phyloP scores from a whole-genome alignment of 805 yeast genomes.

The Hanseniaspora thailandica region DNA sequence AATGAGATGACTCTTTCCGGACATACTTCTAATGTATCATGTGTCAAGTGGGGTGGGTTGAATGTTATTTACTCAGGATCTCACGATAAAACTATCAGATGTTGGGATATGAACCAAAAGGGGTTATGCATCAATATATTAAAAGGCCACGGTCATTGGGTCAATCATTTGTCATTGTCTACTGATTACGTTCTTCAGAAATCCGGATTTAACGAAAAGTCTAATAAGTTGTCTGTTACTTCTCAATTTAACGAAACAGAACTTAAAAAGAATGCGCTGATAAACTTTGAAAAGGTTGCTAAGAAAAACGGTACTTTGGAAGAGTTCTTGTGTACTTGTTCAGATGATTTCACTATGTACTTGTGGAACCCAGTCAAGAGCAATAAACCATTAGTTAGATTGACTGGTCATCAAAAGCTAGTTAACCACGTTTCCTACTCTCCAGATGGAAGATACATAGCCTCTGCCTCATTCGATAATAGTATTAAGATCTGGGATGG shows the following conservation, averaged over 20 bases:
- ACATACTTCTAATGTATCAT: conserved; percentile 77
- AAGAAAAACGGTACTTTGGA: conserved; percentile 49
- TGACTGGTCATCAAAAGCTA: conserved; percentile 95
- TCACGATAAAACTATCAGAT: conserved; percentile 86
- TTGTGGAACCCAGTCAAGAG: conserved; percentile 84
- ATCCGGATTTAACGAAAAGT: conserved; percentile 78
- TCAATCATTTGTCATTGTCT: conserved; percentile 81
- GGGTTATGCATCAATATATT: conserved; percentile 72
- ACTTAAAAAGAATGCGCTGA: conserved; percentile 38
- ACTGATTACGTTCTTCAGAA: conserved; percentile 79
- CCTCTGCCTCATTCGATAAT: conserved; percentile 90
- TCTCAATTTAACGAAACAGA: conserved; percentile 27
- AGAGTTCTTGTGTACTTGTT: conserved; percentile 85
- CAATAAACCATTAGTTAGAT: conserved; percentile 74
- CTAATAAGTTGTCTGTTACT: conserved; percentile 33
- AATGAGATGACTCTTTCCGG: conserved; percentile 68
- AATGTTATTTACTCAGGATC: conserved; percentile 78
- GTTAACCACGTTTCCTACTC: conserved; percentile 93
- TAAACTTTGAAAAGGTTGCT: conserved; percentile 47
- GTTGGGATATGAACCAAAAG: conserved; percentile 67
- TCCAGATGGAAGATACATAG: conserved; percentile 85
- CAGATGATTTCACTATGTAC: conserved; percentile 96
- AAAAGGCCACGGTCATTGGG: conserved; percentile 94
- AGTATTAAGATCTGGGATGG: conserved; percentile 96
- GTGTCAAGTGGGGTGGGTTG: conserved; percentile 95